phyloP scores from a whole-genome alignment of 1,284 basidiomycete genomes.

The Pyrrhoderma lamaoense region DNA sequence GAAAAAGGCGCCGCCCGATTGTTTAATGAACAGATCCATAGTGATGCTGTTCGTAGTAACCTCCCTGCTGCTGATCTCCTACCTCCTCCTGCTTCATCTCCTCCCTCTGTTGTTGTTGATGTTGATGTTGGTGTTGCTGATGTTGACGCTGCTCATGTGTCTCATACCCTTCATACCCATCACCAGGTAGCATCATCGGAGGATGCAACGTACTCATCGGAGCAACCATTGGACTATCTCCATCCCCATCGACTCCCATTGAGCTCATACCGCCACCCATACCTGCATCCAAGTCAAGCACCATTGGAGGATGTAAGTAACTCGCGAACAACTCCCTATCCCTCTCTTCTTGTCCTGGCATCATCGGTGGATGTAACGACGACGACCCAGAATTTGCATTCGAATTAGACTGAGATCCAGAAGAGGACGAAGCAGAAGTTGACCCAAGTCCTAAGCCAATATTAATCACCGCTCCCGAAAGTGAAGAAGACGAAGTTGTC shows the following conservation, averaged over 20 bases:
- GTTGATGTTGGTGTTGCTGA: conserved; percentile 27
- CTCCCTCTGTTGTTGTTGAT: conserved; percentile 16
- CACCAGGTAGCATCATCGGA: not conserved
- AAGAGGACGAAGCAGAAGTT: not conserved
- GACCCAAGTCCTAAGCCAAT: conserved; percentile 40
- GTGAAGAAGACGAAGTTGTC: conserved; percentile 13
- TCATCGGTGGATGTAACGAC: too few relatives aligned
- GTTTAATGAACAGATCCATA: conserved; percentile 15
- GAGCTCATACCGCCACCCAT: conserved; percentile 27
- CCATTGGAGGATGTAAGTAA: conserved; percentile 53
- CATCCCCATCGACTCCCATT: too few relatives aligned
- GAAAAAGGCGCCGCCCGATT: too few relatives aligned
- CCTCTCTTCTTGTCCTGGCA: conserved; percentile 35
- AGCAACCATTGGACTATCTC: conserved; percentile 25
- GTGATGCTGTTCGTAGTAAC: conserved; percentile 13
- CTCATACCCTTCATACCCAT: not conserved
- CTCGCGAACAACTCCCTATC: conserved; percentile 47
- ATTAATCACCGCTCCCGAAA: conserved; percentile 16
- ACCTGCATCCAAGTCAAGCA: conserved; percentile 28
- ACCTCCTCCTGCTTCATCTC: not conserved
- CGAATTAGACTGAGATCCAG: conserved; percentile 19
- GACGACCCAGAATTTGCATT: too few relatives aligned
- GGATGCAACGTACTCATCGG: conserved; percentile 1
- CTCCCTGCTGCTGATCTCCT: conserved; percentile 6
- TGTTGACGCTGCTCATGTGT: conserved; percentile 6